Conservation (phyloP, 768 basidiomycete species). For the Xanthoconium stramineum region DNA sequence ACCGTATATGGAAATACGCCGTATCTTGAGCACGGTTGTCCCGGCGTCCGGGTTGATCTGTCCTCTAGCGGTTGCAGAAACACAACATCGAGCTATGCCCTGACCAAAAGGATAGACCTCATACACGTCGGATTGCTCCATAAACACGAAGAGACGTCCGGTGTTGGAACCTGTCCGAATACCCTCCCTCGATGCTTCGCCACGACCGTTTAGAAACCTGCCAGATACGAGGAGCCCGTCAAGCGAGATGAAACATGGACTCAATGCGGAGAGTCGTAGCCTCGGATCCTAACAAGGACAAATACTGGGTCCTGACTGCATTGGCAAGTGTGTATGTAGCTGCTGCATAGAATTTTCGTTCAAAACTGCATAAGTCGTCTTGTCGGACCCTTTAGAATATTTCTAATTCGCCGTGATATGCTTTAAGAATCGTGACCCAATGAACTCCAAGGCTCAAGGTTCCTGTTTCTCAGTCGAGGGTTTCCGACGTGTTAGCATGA, state of each 20-base stretch:
- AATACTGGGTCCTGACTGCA: no score
- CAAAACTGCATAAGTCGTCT: no score
- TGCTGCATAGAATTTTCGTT: slow-evolving; percentile 35
- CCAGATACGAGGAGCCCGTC: slow-evolving; percentile 66
- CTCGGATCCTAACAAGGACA: no score
- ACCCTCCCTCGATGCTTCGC: slow-evolving; percentile 49
- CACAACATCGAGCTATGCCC: neutral
- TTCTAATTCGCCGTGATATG: neutral
- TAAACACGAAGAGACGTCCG: slow-evolving; percentile 63
- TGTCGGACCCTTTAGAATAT: no score
- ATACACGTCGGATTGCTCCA: slow-evolving; percentile 40
- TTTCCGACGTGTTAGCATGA: neutral
- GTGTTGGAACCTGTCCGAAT: slow-evolving; percentile 47
- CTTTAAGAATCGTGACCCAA: neutral
- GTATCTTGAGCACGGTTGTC: slow-evolving; percentile 52
- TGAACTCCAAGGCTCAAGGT: neutral
- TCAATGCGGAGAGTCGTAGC: no score
- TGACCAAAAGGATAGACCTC: slow-evolving; percentile 4
- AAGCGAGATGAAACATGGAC: slow-evolving; percentile 46
- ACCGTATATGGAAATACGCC: slow-evolving; percentile 27
- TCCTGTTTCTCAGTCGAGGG: neutral
- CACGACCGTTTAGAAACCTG: slow-evolving; percentile 56
- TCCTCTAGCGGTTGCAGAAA: slow-evolving; percentile 11
- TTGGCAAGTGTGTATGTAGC: no score
- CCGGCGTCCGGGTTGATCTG: slow-evolving; percentile 41